These are phyloP conservation scores for Solanum ossicruentum DNA, from an alignment of 257 asterid species.

Conservation along the genomic window DNA sequence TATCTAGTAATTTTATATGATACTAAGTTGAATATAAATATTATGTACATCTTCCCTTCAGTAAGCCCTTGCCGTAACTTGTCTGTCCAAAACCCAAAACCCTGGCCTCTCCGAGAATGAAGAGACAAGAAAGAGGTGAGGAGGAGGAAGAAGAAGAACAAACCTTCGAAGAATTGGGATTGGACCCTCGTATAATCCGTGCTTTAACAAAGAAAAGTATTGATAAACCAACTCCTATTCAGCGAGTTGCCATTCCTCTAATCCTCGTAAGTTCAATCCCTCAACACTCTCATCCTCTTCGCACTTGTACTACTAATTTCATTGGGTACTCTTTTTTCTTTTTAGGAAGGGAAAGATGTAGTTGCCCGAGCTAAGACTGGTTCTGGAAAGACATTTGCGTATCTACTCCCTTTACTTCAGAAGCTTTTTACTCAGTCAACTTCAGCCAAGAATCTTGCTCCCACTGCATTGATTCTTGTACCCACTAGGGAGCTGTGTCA, in stretches of 20 bases:
- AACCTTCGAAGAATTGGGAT: constrained; percentile 67
- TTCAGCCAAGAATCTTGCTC: constrained; percentile 30
- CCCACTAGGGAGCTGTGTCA: constrained; percentile 92
- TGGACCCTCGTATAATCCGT: constrained; percentile 74
- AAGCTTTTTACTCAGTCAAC: constrained; percentile 57
- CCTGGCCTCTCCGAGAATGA: background rate
- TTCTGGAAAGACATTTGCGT: constrained; percentile 88
- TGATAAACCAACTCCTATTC: constrained; percentile 77
- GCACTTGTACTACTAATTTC: background rate
- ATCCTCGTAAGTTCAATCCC: constrained; percentile 34
- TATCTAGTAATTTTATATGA: too few relatives aligned
- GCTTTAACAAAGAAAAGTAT: constrained; percentile 61
- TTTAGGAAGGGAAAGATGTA: constrained; percentile 89
- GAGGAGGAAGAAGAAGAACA: constrained; percentile 14
- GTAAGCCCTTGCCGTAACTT: too few relatives aligned
- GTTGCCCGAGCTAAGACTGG: constrained; percentile 99
- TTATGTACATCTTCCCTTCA: too few relatives aligned
- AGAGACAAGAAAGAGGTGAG: background rate
- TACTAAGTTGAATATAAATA: too few relatives aligned
- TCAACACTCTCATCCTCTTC: background rate
- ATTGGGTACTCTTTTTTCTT: background rate
- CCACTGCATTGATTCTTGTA: constrained; percentile 62
- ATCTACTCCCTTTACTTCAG: constrained; percentile 85
- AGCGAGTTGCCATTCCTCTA: constrained; percentile 69
- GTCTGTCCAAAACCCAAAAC: background rate